A percentile compares a stretch with the other conserved stretches of the same genome.
Evolutionary conservation across 306 rosid genomes (phyloP).

Genomic region (Ziziphus jujuba): DNA sequence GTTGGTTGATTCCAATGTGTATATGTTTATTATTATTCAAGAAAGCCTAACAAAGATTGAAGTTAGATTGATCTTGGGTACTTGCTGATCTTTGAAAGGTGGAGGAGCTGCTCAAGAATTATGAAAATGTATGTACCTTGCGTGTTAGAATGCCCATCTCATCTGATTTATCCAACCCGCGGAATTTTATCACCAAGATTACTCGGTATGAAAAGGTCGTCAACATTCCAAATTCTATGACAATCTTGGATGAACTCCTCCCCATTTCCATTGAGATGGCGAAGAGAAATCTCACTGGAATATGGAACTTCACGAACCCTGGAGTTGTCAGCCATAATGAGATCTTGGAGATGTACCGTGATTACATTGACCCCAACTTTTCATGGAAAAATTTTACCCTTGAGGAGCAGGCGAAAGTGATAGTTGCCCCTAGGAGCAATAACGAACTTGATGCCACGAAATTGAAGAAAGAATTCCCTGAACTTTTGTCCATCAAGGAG

Average conservation of each 20-base stretch:
- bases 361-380: conserved; percentile 65
- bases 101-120: conserved; percentile 77
- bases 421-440: conserved; percentile 81
- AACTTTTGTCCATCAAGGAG: conserved; percentile 78
- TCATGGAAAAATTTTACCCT: conserved; percentile 73
- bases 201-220: conserved; percentile 80
- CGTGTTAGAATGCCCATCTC: conserved; percentile 93
- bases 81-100: conserved; percentile 43
- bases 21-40: background rate
- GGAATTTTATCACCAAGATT: conserved; percentile 89
- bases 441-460: conserved; percentile 74
- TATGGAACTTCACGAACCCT: conserved; percentile 88
- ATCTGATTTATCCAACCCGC: conserved; percentile 68
- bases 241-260: conserved; percentile 79
- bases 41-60: background rate
- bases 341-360: conserved; percentile 72
- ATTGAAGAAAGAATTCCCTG: conserved; percentile 69
- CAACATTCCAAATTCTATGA: conserved; percentile 87
- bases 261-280: conserved; percentile 89
- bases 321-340: conserved; percentile 96
- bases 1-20: background rate
- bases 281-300: conserved; percentile 80
- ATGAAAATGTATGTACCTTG: conserved; percentile 81
- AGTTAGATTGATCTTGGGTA: conserved; percentile 8
- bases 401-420: conserved; percentile 93